These are phyloP conservation scores for Backusella tuberculispora DNA, from an alignment of 192 early-diverging fungal genomes.

Conservation along the genomic window DNA sequence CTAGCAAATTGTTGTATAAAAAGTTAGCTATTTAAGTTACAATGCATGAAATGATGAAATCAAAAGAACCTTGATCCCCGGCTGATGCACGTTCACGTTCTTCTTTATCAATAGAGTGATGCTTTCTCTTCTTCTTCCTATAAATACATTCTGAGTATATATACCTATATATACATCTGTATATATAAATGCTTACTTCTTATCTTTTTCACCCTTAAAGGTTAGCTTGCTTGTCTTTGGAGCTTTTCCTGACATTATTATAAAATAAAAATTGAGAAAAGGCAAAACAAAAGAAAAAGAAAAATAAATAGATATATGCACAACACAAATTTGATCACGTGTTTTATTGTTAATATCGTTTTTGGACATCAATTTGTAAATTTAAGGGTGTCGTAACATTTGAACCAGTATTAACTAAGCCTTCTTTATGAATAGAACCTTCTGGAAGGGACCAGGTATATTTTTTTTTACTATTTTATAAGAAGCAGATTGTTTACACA, in stretches of 20 bases:
- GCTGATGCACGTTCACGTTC: slow-evolving; percentile 48
- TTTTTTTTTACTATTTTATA: slow-evolving; percentile 27
- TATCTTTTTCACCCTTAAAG: slow-evolving; percentile 65
- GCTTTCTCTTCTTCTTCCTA: slow-evolving; percentile 68
- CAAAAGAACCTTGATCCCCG: slow-evolving; percentile 35
- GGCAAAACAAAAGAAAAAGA: background rate
- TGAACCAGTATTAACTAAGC: background rate
- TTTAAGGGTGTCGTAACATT: background rate
- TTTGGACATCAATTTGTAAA: background rate
- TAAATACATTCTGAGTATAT: background rate
- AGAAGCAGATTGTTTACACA: background rate
- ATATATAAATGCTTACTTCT: slow-evolving; percentile 48
- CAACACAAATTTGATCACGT: background rate
- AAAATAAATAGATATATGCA: background rate
- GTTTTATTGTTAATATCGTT: background rate
- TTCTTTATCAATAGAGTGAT: slow-evolving; percentile 36
- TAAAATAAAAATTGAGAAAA: slow-evolving; percentile 6
- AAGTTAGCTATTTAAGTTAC: slow-evolving; percentile 8
- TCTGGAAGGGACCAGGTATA: slow-evolving; percentile 24
- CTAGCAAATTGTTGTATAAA: slow-evolving; percentile 33
- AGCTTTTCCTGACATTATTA: slow-evolving; percentile 28
- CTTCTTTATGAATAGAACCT: slow-evolving; percentile 24
- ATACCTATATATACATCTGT: background rate
- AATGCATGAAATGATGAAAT: background rate
- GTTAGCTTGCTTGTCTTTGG: slow-evolving; percentile 52